Percentiles rank a stretch among this genome's conserved stretches.
These are phyloP conservation scores for Podosphaera aphanis DNA, from an alignment of 2,329 filamentous ascomycete genomes.

Conservation along the genomic window DNA sequence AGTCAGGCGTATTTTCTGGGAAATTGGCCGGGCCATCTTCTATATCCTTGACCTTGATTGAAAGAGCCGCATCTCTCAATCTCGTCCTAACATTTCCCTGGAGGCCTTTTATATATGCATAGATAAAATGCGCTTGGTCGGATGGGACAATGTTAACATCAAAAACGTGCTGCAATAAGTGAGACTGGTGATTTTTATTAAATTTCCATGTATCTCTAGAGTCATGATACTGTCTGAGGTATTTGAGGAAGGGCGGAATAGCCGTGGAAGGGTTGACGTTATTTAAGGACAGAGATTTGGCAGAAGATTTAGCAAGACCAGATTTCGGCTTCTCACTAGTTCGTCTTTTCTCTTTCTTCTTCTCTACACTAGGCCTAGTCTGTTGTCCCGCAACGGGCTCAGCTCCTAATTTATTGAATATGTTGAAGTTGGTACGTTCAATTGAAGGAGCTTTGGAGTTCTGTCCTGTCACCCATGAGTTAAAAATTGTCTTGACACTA, in stretches of 20 bases:
- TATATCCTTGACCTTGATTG: constrained; percentile 33
- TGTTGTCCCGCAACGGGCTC: constrained; percentile 13
- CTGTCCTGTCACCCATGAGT: constrained; percentile 23
- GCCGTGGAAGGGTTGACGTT: constrained; percentile 6
- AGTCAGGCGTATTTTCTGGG: constrained; percentile 22
- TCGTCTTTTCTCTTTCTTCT: constrained; percentile 9
- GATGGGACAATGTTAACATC: constrained; percentile 47
- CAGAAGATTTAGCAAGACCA: neutral
- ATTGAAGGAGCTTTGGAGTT: constrained; percentile 14
- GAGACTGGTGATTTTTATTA: constrained; percentile 78
- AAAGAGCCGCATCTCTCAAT: constrained; percentile 40
- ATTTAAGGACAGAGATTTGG: constrained; percentile 6
- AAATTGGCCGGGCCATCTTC: constrained; percentile 25
- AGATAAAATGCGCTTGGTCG: constrained; percentile 43
- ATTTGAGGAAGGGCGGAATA: constrained; percentile 44
- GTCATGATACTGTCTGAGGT: constrained; percentile 53
- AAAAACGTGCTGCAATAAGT: constrained; percentile 64
- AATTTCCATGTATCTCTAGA: constrained; percentile 68
- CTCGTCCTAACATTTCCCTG: constrained; percentile 51
- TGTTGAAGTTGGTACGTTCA: constrained; percentile 5
- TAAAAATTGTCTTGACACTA: constrained; percentile 26
- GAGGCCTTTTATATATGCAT: constrained; percentile 56
- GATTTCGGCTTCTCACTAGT: constrained; percentile 5
- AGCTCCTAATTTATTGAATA: constrained; percentile 11
- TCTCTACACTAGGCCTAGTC: constrained; percentile 12